These are phyloP conservation scores for Boletus tylopilopsis DNA, from an alignment of 768 basidiomycete species.

Conservation along the genomic window DNA sequence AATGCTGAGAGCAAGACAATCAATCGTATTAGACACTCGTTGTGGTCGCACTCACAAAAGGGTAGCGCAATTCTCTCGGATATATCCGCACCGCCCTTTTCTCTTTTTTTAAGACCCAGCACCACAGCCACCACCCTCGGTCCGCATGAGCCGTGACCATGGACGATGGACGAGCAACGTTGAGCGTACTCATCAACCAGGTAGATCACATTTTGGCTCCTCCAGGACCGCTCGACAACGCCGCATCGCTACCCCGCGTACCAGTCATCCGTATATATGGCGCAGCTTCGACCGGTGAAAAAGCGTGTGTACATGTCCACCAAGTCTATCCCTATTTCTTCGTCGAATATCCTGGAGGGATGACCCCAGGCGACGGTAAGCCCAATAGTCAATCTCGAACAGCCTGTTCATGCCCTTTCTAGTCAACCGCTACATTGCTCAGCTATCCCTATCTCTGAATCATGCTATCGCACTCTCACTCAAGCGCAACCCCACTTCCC, in stretches of 20 bases:
- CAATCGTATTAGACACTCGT: no score
- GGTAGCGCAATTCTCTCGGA: no score
- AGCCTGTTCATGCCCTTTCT: conserved; percentile 4
- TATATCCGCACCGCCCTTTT: no score
- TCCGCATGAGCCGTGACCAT: no score
- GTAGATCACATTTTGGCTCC: conserved; percentile 62
- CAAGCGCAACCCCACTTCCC: conserved; percentile 62
- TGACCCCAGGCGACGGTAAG: conserved; percentile 64
- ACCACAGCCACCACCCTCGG: no score
- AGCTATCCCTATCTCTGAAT: conserved; percentile 73
- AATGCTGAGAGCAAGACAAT: no score
- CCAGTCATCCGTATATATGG: conserved; percentile 90
- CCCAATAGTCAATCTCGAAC: not conserved
- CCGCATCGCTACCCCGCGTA: conserved; percentile 52
- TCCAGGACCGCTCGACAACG: conserved; percentile 63
- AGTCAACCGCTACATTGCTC: conserved; percentile 57
- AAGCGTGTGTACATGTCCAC: conserved; percentile 75
- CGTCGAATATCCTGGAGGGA: conserved; percentile 59
- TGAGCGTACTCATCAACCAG: conserved; percentile 45
- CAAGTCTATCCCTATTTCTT: conserved; percentile 5
- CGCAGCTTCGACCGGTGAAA: conserved; percentile 67
- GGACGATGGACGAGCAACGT: no score
- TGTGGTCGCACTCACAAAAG: no score
- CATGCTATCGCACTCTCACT: conserved; percentile 81
- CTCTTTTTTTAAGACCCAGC: no score